phyloP scores from a whole-genome alignment of 2,329 filamentous ascomycete species.

The Talaromyces marneffei region DNA sequence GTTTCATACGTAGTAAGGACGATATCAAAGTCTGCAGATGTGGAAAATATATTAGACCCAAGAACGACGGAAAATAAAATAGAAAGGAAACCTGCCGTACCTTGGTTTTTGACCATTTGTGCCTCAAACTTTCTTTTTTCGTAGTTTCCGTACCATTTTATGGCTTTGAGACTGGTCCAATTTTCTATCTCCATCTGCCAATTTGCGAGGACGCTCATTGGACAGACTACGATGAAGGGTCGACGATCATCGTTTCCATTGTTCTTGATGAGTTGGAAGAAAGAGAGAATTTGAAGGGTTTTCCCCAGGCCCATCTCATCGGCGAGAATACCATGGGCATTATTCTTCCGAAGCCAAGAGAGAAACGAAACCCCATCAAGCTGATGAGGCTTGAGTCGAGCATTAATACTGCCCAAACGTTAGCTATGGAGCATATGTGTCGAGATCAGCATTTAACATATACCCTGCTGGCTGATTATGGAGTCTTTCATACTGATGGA shows the following conservation, averaged over 20 bases:
- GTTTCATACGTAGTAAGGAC: slow-evolving; percentile 49
- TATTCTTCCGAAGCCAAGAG: slow-evolving; percentile 30
- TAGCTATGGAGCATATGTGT: neutral
- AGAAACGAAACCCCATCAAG: slow-evolving; percentile 48
- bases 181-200: slow-evolving; percentile 46
- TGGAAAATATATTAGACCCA: neutral
- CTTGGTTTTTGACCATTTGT: slow-evolving; percentile 14
- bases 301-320: slow-evolving; percentile 32
- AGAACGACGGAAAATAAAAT: too few relatives aligned
- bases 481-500: neutral
- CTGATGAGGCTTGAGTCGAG: slow-evolving; percentile 49
- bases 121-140: slow-evolving; percentile 33
- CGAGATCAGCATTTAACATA: neutral
- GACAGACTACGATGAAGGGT: slow-evolving; percentile 42
- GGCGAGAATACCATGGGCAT: slow-evolving; percentile 22
- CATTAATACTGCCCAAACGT: slow-evolving; percentile 35
- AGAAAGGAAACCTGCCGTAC: neutral
- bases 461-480: slow-evolving; percentile 1
- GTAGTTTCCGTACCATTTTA: slow-evolving; percentile 45
- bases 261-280: slow-evolving; percentile 46
- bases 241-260: slow-evolving; percentile 17
- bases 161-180: slow-evolving; percentile 44
- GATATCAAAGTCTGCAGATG: slow-evolving; percentile 22
- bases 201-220: slow-evolving; percentile 46
- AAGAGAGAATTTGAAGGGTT: slow-evolving; percentile 26